Base-by-base conservation (phyloP, 345 rosid genomes). In the Salix arbutifolia region DNA sequence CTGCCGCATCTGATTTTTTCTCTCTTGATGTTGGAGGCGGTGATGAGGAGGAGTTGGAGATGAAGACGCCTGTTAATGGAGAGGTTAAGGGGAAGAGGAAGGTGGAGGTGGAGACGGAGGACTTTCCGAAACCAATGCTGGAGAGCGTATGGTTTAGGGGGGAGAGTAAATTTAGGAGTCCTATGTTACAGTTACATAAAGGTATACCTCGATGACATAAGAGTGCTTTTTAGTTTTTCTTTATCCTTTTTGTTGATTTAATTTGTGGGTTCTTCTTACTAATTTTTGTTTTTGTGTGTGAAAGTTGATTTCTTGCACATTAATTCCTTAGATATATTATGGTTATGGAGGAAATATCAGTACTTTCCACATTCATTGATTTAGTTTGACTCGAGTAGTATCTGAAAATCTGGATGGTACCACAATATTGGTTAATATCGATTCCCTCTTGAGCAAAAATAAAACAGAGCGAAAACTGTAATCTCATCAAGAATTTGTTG, bases 181-280 rank as follows among this genome's bases (percentile, higher is more conserved):
- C 97, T 30, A 91, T 95, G 97, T 91, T 95, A 73, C 97, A 91
- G 75, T 83, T 95, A 70, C 99, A 95, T 85, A 95, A 91, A 92
- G 98, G 97, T 91, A 72, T 37, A 18, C 23, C 8, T 21, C 13
- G 33, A 17, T 5, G 4, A 28, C 35, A 19, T 66, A 7, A 12
- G 21, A 33, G 25, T 56, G 46, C 10, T 35, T 71, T 40, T 40
- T 40, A 40, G 13, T 40, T 40, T 40, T 10, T 40, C 37, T 5
- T 40, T 12, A 9, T 40, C 17, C 17, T 10, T 77, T 31, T 60
- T 13, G 10, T 31, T 42, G 4, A 8, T 60, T 70, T 65, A 0
- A 6, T 33, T 16, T 31, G 25, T 21, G 33, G n/a, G 17, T 40
- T 18, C 1, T 28, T 18, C 1, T 28, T 35, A 2, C 12, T 13